Percentiles rank a stretch among this genome's conserved stretches.
phyloP scores from a whole-genome alignment of 1,139 yeast species.

The Geotrichum siamense region DNA sequence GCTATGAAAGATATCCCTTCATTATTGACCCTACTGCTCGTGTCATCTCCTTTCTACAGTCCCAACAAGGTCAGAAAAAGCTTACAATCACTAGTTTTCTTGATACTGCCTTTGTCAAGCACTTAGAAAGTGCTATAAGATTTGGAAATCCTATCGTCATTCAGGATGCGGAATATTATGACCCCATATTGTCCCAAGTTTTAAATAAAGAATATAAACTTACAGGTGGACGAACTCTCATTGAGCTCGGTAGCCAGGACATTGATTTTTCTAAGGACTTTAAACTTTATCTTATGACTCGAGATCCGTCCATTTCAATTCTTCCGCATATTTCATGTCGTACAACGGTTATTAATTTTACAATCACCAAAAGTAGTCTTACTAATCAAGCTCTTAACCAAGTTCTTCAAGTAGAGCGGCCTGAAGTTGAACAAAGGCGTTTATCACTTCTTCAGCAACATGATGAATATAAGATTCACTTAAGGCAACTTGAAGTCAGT shows the following conservation, averaged over 20 bases:
- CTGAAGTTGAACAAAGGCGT: slow-evolving; percentile 60
- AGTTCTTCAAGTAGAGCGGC: slow-evolving; percentile 49
- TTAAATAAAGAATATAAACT: slow-evolving; percentile 53
- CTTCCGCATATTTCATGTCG: slow-evolving; percentile 56
- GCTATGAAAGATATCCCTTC: slow-evolving; percentile 43
- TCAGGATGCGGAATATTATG: slow-evolving; percentile 71
- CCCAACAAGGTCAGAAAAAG: slow-evolving; percentile 33
- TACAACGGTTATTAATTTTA: slow-evolving; percentile 59
- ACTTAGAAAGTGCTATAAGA: slow-evolving; percentile 69
- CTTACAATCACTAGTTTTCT: slow-evolving; percentile 61
- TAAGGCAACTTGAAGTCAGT: slow-evolving; percentile 54
- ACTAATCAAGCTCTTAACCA: slow-evolving; percentile 56
- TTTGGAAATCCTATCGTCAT: slow-evolving; percentile 74
- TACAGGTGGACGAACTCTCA: slow-evolving; percentile 64
- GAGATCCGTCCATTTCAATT: slow-evolving; percentile 46
- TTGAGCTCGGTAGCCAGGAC: slow-evolving; percentile 54
- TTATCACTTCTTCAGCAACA: slow-evolving; percentile 47
- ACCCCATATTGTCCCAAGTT: slow-evolving; percentile 62
- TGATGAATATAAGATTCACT: slow-evolving; percentile 50
- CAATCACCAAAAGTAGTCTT: slow-evolving; percentile 60
- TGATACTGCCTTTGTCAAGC: slow-evolving; percentile 60
- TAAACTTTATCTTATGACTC: slow-evolving; percentile 52
- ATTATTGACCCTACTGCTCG: slow-evolving; percentile 68
- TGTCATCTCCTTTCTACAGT: slow-evolving; percentile 40
- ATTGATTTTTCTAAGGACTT: slow-evolving; percentile 65